These are phyloP conservation scores for Colletotrichum shisoi DNA, from an alignment of 2,329 filamentous ascomycete genomes.

Conservation along the genomic window DNA sequence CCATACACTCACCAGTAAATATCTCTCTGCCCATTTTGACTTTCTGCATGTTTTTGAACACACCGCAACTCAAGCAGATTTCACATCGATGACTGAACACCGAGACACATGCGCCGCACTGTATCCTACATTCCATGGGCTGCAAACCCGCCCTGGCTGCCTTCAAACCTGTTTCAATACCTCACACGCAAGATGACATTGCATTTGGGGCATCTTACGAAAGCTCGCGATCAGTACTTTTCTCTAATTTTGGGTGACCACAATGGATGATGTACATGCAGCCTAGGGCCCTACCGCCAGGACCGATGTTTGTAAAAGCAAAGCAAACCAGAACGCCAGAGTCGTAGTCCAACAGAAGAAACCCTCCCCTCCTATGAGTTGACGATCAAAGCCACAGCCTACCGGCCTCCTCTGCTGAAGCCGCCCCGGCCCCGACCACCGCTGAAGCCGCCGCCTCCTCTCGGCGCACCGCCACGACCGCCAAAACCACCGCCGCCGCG, in stretches of 20 bases:
- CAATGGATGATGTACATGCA: conserved; percentile 37
- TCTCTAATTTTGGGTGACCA: conserved; percentile 31
- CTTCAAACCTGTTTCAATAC: no score
- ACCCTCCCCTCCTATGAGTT: conserved; percentile 27
- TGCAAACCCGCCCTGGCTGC: background rate
- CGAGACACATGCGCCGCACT: background rate
- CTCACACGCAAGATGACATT: background rate
- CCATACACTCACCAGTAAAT: background rate
- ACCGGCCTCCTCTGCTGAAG: conserved; percentile 39
- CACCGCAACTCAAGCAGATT: background rate
- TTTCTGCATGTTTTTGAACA: background rate
- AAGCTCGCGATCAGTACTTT: conserved; percentile 25
- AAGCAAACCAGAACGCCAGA: conserved; percentile 38
- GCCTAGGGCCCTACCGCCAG: conserved; percentile 32
- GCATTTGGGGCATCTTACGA: background rate
- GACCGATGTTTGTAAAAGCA: conserved; percentile 31
- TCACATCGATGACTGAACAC: background rate
- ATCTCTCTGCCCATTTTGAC: background rate
- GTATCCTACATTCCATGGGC: background rate
- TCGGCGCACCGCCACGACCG: conserved; percentile 36
- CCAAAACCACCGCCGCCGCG: conserved; percentile 43
- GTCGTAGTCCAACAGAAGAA: conserved; percentile 38
- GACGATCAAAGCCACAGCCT: conserved; percentile 2
- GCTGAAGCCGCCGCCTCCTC: conserved; percentile 40
- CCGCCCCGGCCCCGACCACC: conserved; percentile 37